Conservation (phyloP, 768 basidiomycete genomes). For the Floccularia luteovirens region DNA sequence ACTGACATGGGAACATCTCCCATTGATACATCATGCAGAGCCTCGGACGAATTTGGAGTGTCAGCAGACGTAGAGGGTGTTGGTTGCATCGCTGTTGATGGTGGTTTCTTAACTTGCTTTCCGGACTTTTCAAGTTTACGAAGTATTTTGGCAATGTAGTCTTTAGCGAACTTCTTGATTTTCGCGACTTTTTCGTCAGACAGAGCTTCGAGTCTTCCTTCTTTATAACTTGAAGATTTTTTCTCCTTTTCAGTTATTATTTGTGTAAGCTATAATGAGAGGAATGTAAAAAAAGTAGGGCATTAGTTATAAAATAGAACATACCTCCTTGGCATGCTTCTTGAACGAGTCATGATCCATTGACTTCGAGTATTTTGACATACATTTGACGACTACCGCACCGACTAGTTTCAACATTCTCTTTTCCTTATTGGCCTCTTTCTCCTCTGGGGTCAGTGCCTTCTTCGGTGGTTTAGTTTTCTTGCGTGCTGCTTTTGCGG, state of each 20-base stretch:
- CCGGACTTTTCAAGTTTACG: constrained; percentile 55
- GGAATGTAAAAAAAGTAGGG: constrained; percentile 3
- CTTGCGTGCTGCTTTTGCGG: constrained; percentile 21
- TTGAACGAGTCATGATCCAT: constrained; percentile 85
- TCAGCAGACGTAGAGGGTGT: constrained; percentile 32
- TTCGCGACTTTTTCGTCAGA: constrained; percentile 83
- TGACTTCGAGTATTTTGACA: constrained; percentile 80
- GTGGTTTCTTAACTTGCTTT: constrained; percentile 18
- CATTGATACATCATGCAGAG: constrained; percentile 15
- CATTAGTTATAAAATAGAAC: constrained; percentile 11
- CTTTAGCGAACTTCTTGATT: constrained; percentile 91
- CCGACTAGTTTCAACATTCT: constrained; percentile 76
- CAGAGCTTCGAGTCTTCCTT: constrained; percentile 65
- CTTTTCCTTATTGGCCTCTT: constrained; percentile 74
- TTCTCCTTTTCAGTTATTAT: constrained; percentile 94
- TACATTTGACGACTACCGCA: constrained; percentile 83
- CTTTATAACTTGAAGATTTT: constrained; percentile 73
- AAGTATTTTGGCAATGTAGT: constrained; percentile 79
- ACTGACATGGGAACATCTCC: constrained; percentile 19
- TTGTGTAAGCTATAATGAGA: constrained; percentile 61
- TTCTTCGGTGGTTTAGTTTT: constrained; percentile 34
- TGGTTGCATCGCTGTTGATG: constrained; percentile 17
- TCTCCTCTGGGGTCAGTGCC: constrained; percentile 43
- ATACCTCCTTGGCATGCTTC: constrained; percentile 90
- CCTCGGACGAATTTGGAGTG: constrained; percentile 33